A percentile compares a stretch with the other conserved stretches of the same genome.
phyloP scores from a whole-genome alignment of 306 rosid genomes.

The Lathyrus tuberosus region DNA sequence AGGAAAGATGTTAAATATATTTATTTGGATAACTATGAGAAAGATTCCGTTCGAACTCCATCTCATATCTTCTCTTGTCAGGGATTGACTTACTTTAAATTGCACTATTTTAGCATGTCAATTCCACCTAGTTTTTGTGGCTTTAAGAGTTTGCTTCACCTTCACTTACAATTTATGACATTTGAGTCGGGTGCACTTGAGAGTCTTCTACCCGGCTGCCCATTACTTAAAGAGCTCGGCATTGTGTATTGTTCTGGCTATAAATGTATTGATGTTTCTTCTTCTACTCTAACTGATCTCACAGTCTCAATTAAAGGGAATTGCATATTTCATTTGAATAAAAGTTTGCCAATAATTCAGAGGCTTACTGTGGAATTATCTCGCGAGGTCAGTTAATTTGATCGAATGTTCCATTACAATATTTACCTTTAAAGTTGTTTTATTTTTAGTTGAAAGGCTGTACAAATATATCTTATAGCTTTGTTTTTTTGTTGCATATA shows the following conservation, averaged over 20 bases:
- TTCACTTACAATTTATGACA: background rate
- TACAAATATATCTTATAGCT: background rate
- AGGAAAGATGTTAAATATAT: background rate
- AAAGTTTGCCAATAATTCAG: constrained; percentile 10
- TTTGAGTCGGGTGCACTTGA: background rate
- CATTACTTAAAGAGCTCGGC: background rate
- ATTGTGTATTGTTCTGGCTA: background rate
- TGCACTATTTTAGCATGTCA: background rate
- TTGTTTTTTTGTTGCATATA: constrained; percentile 5
- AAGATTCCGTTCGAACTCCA: background rate
- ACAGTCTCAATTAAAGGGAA: background rate
- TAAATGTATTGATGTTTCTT: background rate
- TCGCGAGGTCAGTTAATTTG: background rate
- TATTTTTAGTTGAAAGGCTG: background rate
- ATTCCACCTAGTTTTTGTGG: constrained; percentile 1
- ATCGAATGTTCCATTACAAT: background rate
- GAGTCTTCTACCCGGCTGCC: constrained; percentile 27
- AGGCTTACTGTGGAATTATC: background rate
- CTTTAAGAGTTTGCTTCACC: background rate
- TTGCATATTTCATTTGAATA: background rate
- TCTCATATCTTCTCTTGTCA: constrained; percentile 32
- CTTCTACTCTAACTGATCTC: background rate
- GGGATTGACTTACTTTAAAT: background rate
- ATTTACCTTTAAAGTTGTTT: background rate
- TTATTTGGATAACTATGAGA: background rate